Conservation (phyloP, 371 early-diverging fungal species). For the Umbelopsis sp. region DNA sequence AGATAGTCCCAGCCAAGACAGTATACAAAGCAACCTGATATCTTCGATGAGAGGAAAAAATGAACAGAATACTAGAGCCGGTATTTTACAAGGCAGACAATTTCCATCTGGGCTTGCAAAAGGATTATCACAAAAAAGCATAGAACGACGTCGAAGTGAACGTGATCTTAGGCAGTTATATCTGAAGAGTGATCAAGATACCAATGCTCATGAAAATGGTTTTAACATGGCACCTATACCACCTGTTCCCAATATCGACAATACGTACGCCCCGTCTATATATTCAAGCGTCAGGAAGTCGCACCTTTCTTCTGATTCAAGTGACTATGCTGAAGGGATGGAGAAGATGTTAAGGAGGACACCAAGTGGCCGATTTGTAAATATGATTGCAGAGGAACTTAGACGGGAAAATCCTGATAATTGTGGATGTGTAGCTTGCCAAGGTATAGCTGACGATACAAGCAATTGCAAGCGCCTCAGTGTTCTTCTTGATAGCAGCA, state of each 20-base stretch:
- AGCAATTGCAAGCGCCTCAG: constrained; percentile 33
- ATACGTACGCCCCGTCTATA: not conserved
- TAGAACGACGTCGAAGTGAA: constrained; percentile 35
- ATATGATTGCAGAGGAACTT: constrained; percentile 45
- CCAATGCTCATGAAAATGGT: not conserved
- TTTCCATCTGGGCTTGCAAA: constrained; percentile 26
- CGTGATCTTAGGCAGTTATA: constrained; percentile 21
- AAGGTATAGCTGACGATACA: constrained; percentile 22
- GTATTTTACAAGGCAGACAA: not conserved
- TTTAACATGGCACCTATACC: not conserved
- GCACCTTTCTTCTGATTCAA: not conserved
- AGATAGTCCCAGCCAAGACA: no score
- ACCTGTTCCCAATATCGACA: not conserved
- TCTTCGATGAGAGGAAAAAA: no score
- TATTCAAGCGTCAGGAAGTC: no score
- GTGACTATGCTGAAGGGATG: not conserved
- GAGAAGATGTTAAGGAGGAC: constrained; percentile 20
- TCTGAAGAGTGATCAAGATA: not conserved
- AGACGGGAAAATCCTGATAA: constrained; percentile 26
- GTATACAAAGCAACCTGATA: no score
- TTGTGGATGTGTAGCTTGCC: constrained; percentile 31
- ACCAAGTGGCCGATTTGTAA: constrained; percentile 30
- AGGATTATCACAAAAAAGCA: constrained; percentile 29
- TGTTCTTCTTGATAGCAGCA: constrained; percentile 22
- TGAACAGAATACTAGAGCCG: no score